These are phyloP conservation scores for Amaranthus tricolor DNA, from an alignment of 179 eudicot species.

Conservation along the genomic window DNA sequence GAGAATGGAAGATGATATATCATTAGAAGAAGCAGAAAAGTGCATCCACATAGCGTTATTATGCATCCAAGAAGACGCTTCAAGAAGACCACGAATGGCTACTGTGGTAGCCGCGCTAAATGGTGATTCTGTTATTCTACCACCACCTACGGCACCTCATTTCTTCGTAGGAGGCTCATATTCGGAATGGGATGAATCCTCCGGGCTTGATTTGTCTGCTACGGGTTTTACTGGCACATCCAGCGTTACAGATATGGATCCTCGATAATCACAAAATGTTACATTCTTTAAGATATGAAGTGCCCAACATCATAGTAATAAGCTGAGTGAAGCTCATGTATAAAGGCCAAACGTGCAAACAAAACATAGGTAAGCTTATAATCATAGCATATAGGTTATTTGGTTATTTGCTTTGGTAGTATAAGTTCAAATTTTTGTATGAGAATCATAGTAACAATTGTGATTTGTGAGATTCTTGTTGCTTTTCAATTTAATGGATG, in stretches of 20 bases:
- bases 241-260: constrained; percentile 19
- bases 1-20: constrained; percentile 19
- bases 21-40: constrained; percentile 35
- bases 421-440: too few species aligned
- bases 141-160: constrained; percentile 36
- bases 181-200: constrained; percentile 11
- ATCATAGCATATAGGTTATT: too few species aligned
- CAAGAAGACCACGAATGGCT: constrained; percentile 45
- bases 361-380: too few species aligned
- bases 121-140: constrained; percentile 33
- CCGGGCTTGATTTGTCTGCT: constrained; percentile 18
- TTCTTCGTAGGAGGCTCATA: constrained; percentile 19
- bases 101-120: constrained; percentile 41
- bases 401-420: too few species aligned
- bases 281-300: too few species aligned
- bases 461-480: too few species aligned
- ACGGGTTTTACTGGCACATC: constrained; percentile 20
- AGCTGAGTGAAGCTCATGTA: too few species aligned
- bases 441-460: too few species aligned
- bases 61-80: constrained; percentile 50
- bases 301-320: too few species aligned
- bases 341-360: too few species aligned
- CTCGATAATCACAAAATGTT: constrained; percentile 16
- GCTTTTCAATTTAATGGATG: too few species aligned
- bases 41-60: constrained; percentile 55